Conservation (phyloP, 352 stramenopile genomes). For the Phytophthora ohioensis region DNA sequence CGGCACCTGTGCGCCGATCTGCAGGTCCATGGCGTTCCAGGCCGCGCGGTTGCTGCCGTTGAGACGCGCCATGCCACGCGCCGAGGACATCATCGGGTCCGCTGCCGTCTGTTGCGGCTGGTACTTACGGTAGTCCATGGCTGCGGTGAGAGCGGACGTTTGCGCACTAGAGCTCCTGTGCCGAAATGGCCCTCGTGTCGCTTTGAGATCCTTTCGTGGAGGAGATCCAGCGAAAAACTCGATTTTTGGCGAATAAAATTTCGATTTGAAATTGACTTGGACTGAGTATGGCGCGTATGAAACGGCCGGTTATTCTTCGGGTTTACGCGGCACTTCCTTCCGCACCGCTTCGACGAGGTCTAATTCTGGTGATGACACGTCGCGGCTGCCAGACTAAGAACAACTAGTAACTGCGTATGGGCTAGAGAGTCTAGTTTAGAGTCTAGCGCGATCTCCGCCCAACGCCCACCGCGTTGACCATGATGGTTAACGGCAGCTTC, state of each 20-base stretch:
- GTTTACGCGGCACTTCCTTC: slow-evolving; percentile 10
- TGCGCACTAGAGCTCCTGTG: background rate
- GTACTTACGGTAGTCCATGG: slow-evolving; percentile 32
- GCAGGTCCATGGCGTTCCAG: slow-evolving; percentile 61
- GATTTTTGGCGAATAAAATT: slow-evolving; percentile 7
- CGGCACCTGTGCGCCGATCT: slow-evolving; percentile 41
- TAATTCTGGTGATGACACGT: slow-evolving; percentile 29
- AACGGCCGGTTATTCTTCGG: slow-evolving; percentile 30
- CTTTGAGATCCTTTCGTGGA: slow-evolving; percentile 21
- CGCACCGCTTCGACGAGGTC: slow-evolving; percentile 5
- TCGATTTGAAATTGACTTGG: slow-evolving; percentile 14
- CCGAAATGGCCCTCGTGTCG: slow-evolving; percentile 4
- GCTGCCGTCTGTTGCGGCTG: background rate
- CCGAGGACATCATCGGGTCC: slow-evolving; percentile 32
- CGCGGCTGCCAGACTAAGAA: slow-evolving; percentile 19
- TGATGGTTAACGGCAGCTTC: background rate
- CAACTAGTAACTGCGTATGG: slow-evolving; percentile 14
- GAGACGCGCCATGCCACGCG: slow-evolving; percentile 36
- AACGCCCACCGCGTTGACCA: background rate
- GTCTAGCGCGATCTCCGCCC: slow-evolving; percentile 8
- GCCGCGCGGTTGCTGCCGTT: slow-evolving; percentile 51
- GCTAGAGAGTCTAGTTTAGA: too few relatives aligned
- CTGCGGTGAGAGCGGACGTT: background rate
- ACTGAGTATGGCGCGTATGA: slow-evolving; percentile 17
- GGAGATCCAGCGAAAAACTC: slow-evolving; percentile 20